A percentile compares a stretch with the other conserved stretches of the same genome.
Conservation (phyloP, 1,284 basidiomycete species). For the Vanrija humicola region DNA sequence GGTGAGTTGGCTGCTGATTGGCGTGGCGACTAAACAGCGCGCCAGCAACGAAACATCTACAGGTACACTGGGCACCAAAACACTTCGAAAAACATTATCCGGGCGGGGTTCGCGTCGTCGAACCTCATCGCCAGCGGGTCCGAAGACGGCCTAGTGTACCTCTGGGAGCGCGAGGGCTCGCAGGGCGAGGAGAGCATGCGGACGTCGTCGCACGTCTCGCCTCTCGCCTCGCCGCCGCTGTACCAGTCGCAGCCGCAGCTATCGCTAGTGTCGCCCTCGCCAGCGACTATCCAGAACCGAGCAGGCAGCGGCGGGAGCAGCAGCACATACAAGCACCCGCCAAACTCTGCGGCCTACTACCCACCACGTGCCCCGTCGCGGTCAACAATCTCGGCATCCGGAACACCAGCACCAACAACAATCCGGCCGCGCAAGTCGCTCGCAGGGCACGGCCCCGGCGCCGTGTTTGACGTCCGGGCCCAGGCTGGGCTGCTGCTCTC, state of each 20-base stretch:
- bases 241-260: not conserved
- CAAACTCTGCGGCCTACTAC: constrained; percentile 24
- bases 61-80: constrained; percentile 54
- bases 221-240: not conserved
- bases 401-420: constrained; percentile 9
- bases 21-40: not conserved
- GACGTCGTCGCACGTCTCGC: constrained; percentile 1
- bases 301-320: too few relatives aligned
- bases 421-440: constrained; percentile 34
- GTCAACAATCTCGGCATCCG: not conserved
- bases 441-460: constrained; percentile 34
- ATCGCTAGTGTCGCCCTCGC: not conserved
- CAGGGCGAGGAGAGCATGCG: constrained; percentile 7
- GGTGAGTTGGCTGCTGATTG: constrained; percentile 24
- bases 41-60: constrained; percentile 47
- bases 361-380: constrained; percentile 18
- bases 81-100: constrained; percentile 53
- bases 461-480: constrained; percentile 50
- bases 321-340: not conserved
- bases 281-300: too few relatives aligned
- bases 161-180: constrained; percentile 40
- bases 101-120: constrained; percentile 47
- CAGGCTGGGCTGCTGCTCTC: constrained; percentile 45
- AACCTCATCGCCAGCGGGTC: constrained; percentile 49
- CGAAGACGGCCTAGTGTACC: constrained; percentile 47